These are phyloP conservation scores for Akanthomyces dipterigenus DNA, from an alignment of 2,329 filamentous ascomycete genomes.

Conservation along the genomic window DNA sequence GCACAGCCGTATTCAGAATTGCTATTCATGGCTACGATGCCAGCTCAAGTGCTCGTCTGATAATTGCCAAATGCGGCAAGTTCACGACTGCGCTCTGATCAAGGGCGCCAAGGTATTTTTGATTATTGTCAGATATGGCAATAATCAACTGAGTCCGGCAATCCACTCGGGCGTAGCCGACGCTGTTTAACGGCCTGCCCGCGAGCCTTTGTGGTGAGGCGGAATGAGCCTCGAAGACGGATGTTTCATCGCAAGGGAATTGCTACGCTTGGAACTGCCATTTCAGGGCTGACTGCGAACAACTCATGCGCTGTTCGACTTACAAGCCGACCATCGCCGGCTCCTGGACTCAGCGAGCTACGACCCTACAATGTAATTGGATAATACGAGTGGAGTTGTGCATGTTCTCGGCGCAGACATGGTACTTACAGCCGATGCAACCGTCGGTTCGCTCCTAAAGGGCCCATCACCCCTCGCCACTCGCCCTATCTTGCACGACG, in stretches of 20 bases:
- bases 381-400: background rate
- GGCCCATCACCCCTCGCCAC: background rate
- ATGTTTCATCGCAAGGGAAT: background rate
- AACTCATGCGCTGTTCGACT: background rate
- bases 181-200: background rate
- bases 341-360: background rate
- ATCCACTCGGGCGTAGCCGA: background rate
- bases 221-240: background rate
- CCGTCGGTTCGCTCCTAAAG: background rate
- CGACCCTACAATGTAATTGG: background rate
- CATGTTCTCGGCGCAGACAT: background rate
- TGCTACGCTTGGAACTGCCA: background rate
- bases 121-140: background rate
- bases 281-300: background rate
- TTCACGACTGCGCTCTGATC: background rate
- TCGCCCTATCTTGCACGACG: background rate
- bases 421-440: background rate
- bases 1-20: background rate
- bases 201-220: background rate
- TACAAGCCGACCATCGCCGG: background rate
- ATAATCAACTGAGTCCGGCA: background rate
- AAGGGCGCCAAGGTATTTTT: background rate
- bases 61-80: background rate
- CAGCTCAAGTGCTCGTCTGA: background rate
- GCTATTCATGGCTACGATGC: background rate